These are phyloP conservation scores for Globisporangium echinulatum DNA, from an alignment of 352 stramenopile genomes.

Conservation along the genomic window DNA sequence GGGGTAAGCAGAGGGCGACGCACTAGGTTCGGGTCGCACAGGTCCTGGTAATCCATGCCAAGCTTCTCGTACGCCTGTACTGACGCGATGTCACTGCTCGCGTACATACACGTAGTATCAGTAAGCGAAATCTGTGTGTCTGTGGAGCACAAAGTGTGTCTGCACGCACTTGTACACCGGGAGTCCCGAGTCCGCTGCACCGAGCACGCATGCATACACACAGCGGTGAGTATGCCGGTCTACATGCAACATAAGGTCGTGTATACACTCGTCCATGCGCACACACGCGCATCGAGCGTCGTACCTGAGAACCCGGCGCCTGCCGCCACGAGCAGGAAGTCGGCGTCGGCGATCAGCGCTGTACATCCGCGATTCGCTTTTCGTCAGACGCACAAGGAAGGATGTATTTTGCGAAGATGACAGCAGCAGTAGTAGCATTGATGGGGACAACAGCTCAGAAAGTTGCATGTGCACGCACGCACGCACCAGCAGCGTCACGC, in stretches of 20 bases:
- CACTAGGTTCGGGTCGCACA: constrained; percentile 83
- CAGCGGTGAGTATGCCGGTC: no score
- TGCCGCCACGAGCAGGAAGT: constrained; percentile 84
- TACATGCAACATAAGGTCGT: not conserved
- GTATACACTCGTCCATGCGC: not conserved
- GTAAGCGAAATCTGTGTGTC: not conserved
- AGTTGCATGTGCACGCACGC: not conserved
- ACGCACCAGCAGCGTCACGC: constrained; percentile 28
- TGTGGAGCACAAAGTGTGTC: not conserved
- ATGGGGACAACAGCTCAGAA: not conserved
- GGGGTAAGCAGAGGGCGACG: not conserved
- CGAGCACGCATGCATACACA: no score
- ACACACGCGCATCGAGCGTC: not conserved
- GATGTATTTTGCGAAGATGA: no score
- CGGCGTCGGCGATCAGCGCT: constrained; percentile 65
- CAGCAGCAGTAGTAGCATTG: not conserved
- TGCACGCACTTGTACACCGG: constrained; percentile 81
- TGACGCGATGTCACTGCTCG: constrained; percentile 71
- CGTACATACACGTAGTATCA: not conserved
- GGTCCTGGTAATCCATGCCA: constrained; percentile 84
- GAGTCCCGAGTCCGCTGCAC: constrained; percentile 71
- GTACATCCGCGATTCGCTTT: not conserved
- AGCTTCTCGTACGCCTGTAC: constrained; percentile 73
- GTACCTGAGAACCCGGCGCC: constrained; percentile 86
- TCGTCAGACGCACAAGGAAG: no score